Evolutionary conservation across 2,329 filamentous ascomycete species (phyloP).

Genomic region (Aspergillus unguis): DNA sequence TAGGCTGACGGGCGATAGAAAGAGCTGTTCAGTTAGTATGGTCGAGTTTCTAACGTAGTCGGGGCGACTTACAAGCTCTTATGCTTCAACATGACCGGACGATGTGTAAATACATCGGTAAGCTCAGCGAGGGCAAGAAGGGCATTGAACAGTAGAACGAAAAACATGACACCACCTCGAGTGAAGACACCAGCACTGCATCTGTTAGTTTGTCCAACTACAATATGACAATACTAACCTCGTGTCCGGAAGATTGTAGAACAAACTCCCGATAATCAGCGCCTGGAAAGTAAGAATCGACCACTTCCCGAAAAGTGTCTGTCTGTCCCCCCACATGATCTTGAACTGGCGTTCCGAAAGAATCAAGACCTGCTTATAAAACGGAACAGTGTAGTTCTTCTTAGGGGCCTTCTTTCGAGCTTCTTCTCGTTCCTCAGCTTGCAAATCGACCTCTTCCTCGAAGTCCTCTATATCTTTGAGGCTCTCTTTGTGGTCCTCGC

Average conservation of each 20-base stretch:
- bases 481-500: constrained; percentile 43
- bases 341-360: constrained; percentile 55
- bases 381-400: constrained; percentile 54
- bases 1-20: constrained; percentile 64
- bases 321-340: constrained; percentile 54
- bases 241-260: constrained; percentile 54
- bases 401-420: constrained; percentile 40
- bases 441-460: constrained; percentile 46
- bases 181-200: constrained; percentile 54
- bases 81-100: constrained; percentile 67
- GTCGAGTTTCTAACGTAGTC: too few relatives aligned
- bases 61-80: constrained; percentile 54
- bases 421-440: constrained; percentile 41
- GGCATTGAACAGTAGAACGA: constrained; percentile 61
- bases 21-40: constrained; percentile 38
- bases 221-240: constrained; percentile 22
- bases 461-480: constrained; percentile 53
- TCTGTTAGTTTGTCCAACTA: background rate
- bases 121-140: constrained; percentile 60
- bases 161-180: constrained; percentile 60
- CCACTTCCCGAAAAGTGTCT: constrained; percentile 52
- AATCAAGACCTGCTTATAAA: constrained; percentile 49
- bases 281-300: constrained; percentile 46
- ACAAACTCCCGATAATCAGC: constrained; percentile 49
- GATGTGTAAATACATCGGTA: constrained; percentile 58